Evolutionary conservation across 805 yeast species (phyloP), one percentile per base, ranked within the genome.

Genomic region (Priceomyces medius): DNA sequence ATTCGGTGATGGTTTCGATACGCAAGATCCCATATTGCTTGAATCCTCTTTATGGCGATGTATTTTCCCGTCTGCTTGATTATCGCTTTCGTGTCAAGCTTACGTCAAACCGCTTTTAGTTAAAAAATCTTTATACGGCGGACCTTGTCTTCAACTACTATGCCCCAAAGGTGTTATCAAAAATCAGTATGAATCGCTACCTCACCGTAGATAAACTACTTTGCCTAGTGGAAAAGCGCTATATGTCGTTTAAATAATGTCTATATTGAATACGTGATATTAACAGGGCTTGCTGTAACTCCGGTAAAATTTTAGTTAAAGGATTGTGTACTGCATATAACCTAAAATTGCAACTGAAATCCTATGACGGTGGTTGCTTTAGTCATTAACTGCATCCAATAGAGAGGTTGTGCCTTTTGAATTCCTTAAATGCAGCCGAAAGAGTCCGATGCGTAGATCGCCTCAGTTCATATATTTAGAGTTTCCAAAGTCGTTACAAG

Each of bases 11-110:
- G 44, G 53, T 32, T 53, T 56, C 16, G 62, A 57, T 28, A 49
- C 40, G 46, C 62, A 57, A 12, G 50, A 46, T 17, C 62, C 62
- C 62, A 57, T 57, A 14, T 26, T 35, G 10, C 10, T 7, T 14
- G 14, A 26, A 26, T 8, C 14, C 29, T 26, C 29, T 26, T 14
- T 26, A 8, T 26, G 6, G 24, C 24, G 6, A 7, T 21, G n/a
- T n/a, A n/a, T 9, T 21, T 9, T 21, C 9, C 24, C 24, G 24
- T 21, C 24, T 21, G 24, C 24, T 9, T 21, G 9, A 26, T 9
- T 26, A n/a, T 14, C n/a, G 20, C 38, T 21, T 14, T 18, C 34
- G 13, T n/a, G 35, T 31, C 20, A n/a, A 31, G 35, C 23, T 14
- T 17, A 17, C 35, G 35, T 16, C 29, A n/a, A n/a, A n/a, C n/a